Percentiles rank a stretch among this genome's conserved stretches.
These are phyloP conservation scores for Dothideomycetes sp. DNA, from an alignment of 2,329 filamentous ascomycete species.

Conservation along the genomic window DNA sequence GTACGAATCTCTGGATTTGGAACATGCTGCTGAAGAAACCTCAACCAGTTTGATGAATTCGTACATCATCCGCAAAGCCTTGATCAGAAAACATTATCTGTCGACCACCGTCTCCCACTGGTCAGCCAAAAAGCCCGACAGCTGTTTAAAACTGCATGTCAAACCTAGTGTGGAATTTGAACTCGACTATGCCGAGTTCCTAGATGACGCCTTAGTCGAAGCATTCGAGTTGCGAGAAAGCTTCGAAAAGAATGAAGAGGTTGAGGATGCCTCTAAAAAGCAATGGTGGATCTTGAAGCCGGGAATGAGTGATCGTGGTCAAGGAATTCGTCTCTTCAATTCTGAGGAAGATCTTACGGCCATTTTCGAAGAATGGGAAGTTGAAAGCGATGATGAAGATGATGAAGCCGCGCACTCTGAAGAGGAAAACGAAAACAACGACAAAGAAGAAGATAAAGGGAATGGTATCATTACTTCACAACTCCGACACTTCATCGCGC, in stretches of 20 bases:
- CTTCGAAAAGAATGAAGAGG: conserved; percentile 55
- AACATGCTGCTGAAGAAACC: conserved; percentile 56
- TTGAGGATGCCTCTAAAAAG: conserved; percentile 42
- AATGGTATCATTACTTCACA: conserved; percentile 71
- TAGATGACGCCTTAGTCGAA: conserved; percentile 87
- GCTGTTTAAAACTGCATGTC: conserved; percentile 59
- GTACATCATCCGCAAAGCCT: conserved; percentile 89
- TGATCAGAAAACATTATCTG: conserved; percentile 94
- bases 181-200: conserved; percentile 90
- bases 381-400: conserved; percentile 21
- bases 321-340: conserved; percentile 84
- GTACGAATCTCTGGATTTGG: conserved; percentile 85
- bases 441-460: conserved; percentile 30
- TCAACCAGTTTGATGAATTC: conserved; percentile 65
- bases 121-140: conserved; percentile 72
- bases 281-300: conserved; percentile 96
- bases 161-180: conserved; percentile 80
- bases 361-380: conserved; percentile 56
- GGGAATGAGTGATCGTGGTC: conserved; percentile 91
- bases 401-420: conserved; percentile 27
- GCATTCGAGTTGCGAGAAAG: conserved; percentile 72
- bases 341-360: conserved; percentile 71
- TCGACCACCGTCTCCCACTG: conserved; percentile 75
- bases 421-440: conserved; percentile 25
- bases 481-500: conserved; percentile 89